phyloP scores from a whole-genome alignment of 2,329 filamentous ascomycete genomes.

The Thielaviopsis ethacetica region DNA sequence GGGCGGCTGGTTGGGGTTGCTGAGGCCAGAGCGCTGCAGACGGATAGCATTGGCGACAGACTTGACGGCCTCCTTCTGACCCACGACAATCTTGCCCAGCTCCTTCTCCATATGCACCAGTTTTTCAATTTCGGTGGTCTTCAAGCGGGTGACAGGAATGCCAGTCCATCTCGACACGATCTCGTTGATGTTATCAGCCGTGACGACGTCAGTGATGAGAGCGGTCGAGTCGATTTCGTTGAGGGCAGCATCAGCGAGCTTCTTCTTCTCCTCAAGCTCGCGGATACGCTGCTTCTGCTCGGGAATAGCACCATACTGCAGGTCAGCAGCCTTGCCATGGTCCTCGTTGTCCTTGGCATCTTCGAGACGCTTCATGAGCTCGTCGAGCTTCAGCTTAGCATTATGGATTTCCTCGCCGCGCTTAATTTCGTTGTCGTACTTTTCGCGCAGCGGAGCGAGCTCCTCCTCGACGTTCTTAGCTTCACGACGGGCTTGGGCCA shows the following conservation, averaged over 20 bases:
- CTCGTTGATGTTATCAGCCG: slow-evolving; percentile 96
- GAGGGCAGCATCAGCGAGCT: slow-evolving; percentile 57
- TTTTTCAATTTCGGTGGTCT: slow-evolving; percentile 95
- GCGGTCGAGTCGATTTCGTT: slow-evolving; percentile 43
- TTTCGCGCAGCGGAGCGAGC: slow-evolving; percentile 75
- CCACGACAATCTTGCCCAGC: slow-evolving; percentile 70
- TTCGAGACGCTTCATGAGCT: slow-evolving; percentile 78
- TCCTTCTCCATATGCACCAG: slow-evolving; percentile 91
- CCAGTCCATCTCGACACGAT: slow-evolving; percentile 97
- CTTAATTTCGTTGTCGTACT: slow-evolving; percentile 86
- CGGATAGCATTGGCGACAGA: slow-evolving; percentile 94
- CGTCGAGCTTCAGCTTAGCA: slow-evolving; percentile 86
- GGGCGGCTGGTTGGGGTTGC: slow-evolving; percentile 90
- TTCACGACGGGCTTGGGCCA: slow-evolving; percentile 72
- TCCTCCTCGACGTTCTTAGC: slow-evolving; percentile 92
- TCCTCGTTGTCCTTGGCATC: slow-evolving; percentile 82
- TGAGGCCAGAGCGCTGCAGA: slow-evolving; percentile 81
- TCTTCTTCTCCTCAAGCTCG: slow-evolving; percentile 65
- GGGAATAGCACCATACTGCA: slow-evolving; percentile 94
- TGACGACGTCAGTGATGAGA: slow-evolving; percentile 83
- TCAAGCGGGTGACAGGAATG: slow-evolving; percentile 85
- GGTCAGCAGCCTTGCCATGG: slow-evolving; percentile 73
- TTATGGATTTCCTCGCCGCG: slow-evolving; percentile 85
- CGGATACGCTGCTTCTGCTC: slow-evolving; percentile 73
- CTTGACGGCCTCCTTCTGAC: slow-evolving; percentile 82